These are phyloP conservation scores for Malus fusca DNA, from an alignment of 306 rosid genomes.

Conservation along the genomic window DNA sequence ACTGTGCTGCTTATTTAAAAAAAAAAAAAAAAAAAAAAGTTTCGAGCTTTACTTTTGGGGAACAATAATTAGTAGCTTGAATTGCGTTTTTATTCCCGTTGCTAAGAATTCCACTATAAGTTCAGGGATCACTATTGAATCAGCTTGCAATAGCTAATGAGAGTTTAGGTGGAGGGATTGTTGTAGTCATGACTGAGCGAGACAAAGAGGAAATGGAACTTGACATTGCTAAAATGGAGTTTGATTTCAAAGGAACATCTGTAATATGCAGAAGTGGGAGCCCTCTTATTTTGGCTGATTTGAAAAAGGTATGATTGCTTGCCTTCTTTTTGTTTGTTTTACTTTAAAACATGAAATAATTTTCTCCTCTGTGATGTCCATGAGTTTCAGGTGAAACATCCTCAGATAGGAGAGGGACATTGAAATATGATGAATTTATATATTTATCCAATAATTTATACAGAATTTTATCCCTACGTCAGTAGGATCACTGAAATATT, in stretches of 20 bases:
- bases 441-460: not conserved
- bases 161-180: conserved; percentile 78
- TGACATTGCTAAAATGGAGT: conserved; percentile 92
- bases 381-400: not conserved
- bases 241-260: conserved; percentile 81
- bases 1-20: not conserved
- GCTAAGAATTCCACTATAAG: conserved; percentile 9
- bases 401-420: not conserved
- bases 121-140: conserved; percentile 79
- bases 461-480: not conserved
- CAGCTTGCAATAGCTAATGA: conserved; percentile 90
- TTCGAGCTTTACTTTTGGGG: not conserved
- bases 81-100: not conserved
- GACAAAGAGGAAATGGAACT: conserved; percentile 97
- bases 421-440: not conserved
- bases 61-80: conserved; percentile 5
- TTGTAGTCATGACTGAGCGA: conserved; percentile 91
- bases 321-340: conserved; percentile 10
- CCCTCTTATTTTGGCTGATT: conserved; percentile 82
- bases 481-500: not conserved
- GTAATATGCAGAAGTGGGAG: conserved; percentile 95
- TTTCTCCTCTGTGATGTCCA: not conserved
- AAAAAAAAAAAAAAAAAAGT: not conserved
- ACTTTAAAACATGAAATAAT: not conserved
- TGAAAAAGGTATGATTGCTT: conserved; percentile 54